Base-by-base conservation (phyloP, 208 protist genomes). In the Acanthamoeba polyphaga region DNA sequence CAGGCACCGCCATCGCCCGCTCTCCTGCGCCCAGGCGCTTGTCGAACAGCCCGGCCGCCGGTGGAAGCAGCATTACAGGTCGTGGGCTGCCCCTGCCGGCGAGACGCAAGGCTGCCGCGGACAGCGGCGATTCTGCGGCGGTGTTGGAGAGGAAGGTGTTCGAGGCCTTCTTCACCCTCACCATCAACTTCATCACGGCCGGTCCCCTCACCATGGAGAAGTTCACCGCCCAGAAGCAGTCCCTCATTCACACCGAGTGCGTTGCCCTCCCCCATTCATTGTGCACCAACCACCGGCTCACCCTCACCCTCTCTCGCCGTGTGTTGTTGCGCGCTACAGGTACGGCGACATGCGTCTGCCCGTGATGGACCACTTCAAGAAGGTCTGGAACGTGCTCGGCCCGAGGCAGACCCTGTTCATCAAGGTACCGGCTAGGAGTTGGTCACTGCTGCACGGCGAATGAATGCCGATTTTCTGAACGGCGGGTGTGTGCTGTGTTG, bases 171-270 rank as follows among this genome's bases (percentile, higher is more conserved):
- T 94, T 94, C 91, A 87, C 68, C 0, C 70, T 94, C 38, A 87
- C 91, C 17, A 49, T 94, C 58, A 72, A 94, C 51, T 94, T 94
- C 49, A 94, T 94, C 72, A 94, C 91, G 24, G 68, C 91, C n/a
- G 72, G 91, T 17, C 74, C 91, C 22, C 72, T 94, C 24, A 94
- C 74, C 32, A 68, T 94, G 91, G 91, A 94, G 53, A 82, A 94
- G 68, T 94, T 94, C 46, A 74, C 72, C 62, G 43, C 91, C 22
- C 68, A 60, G 58, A 94, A 94, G 74, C 91, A 94, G 62, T 46
- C 70, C 34, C 91, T 94, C 91, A 87, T 94, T 15, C 51, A 94
- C 38, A 64, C 51, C 27, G 74, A 94, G 74, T 94, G 43, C 62
- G 66, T 60, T 17, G 2, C 29, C 7, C 43, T n/a, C 55, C 80